Conservation (phyloP, 805 yeast genomes). For the Saturnispora halmiae region DNA sequence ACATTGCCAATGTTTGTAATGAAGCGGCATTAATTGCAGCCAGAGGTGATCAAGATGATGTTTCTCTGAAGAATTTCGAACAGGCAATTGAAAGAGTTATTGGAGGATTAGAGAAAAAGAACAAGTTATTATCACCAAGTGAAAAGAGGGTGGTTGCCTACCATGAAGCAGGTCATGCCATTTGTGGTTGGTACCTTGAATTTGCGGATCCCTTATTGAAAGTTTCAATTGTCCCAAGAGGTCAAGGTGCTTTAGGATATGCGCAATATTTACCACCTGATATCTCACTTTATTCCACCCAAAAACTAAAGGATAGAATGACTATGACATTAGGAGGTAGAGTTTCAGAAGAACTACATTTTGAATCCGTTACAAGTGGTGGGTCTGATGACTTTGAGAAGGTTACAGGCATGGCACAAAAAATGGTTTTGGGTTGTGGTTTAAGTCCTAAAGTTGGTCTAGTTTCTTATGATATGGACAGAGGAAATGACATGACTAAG, state of each 20-base stretch:
- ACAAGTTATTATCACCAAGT: slow-evolving; percentile 66
- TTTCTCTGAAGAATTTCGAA: slow-evolving; percentile 70
- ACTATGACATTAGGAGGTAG: slow-evolving; percentile 93
- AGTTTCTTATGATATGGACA: slow-evolving; percentile 43
- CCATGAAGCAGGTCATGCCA: slow-evolving; percentile 96
- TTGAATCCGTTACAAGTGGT: slow-evolving; percentile 81
- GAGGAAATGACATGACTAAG: slow-evolving; percentile 43
- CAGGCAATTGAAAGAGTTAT: slow-evolving; percentile 89
- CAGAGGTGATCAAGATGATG: slow-evolving; percentile 53
- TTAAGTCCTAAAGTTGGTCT: slow-evolving; percentile 76
- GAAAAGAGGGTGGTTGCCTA: slow-evolving; percentile 84
- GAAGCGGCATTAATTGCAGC: slow-evolving; percentile 95
- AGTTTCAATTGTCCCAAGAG: slow-evolving; percentile 92
- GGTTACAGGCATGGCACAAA: slow-evolving; percentile 79
- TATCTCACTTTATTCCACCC: slow-evolving; percentile 64
- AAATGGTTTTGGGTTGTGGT: slow-evolving; percentile 82
- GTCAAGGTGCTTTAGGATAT: slow-evolving; percentile 92
- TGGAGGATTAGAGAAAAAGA: slow-evolving; percentile 87
- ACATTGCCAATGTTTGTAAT: slow-evolving; percentile 88
- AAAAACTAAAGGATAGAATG: slow-evolving; percentile 76
- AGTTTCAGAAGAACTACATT: slow-evolving; percentile 84
- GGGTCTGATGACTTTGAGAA: slow-evolving; percentile 90
- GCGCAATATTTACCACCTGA: slow-evolving; percentile 93
- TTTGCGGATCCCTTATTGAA: slow-evolving; percentile 86
- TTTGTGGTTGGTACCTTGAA: slow-evolving; percentile 86